phyloP scores from a whole-genome alignment of 2,329 filamentous ascomycete genomes.

The Rosellinia necatrix region DNA sequence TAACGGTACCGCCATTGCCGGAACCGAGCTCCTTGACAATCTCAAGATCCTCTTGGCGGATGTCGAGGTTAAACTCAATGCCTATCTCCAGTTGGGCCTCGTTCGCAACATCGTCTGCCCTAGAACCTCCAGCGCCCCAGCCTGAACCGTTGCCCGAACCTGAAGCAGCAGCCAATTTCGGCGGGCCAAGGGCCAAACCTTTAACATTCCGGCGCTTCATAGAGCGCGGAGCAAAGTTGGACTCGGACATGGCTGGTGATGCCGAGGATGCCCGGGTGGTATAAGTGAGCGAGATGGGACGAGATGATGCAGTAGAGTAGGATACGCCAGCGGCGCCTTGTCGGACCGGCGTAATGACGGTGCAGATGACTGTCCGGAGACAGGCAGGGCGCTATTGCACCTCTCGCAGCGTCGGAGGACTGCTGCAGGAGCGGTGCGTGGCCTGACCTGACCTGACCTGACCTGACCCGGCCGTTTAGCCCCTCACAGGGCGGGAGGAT shows the following conservation, averaged over 20 bases:
- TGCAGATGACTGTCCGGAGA: slow-evolving; percentile 5
- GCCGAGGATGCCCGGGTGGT: slow-evolving; percentile 11
- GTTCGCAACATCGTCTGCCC: slow-evolving; percentile 58
- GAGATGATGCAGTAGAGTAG: slow-evolving; percentile 13
- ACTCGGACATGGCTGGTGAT: slow-evolving; percentile 60
- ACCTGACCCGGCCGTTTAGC: slow-evolving; percentile 19
- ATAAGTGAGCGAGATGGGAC: slow-evolving; percentile 3
- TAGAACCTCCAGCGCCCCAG: slow-evolving; percentile 42
- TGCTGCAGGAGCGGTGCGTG: slow-evolving; percentile 16
- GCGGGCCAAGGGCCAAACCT: slow-evolving; percentile 82
- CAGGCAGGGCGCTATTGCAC: slow-evolving; percentile 23
- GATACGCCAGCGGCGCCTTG: neutral
- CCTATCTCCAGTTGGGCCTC: slow-evolving; percentile 84
- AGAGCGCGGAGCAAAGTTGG: slow-evolving; percentile 68
- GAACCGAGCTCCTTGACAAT: slow-evolving; percentile 93
- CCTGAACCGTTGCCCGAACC: slow-evolving; percentile 66
- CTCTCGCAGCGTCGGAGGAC: slow-evolving; percentile 15
- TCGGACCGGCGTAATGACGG: neutral
- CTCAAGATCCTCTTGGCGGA: slow-evolving; percentile 89
- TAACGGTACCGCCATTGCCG: slow-evolving; percentile 96
- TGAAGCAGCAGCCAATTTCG: slow-evolving; percentile 72
- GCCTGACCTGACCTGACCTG: slow-evolving; percentile 19
- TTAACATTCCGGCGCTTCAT: slow-evolving; percentile 99
- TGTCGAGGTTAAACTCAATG: slow-evolving; percentile 92
- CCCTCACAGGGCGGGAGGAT: slow-evolving; percentile 32